phyloP scores from a whole-genome alignment of 139 green algal species.

The Picochlorum sp. region DNA sequence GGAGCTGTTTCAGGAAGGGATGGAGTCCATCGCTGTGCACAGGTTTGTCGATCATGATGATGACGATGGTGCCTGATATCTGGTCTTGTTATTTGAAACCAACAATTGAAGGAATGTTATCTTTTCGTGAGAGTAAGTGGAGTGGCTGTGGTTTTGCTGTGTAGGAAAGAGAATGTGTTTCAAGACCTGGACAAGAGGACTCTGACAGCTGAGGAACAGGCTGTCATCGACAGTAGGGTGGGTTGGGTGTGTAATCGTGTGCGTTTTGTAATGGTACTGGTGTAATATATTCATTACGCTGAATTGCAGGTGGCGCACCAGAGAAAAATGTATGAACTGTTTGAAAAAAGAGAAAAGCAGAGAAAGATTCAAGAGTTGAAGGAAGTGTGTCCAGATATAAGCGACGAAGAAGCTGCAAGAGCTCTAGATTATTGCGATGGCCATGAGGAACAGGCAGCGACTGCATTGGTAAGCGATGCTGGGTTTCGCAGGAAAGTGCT shows the following conservation, averaged over 20 bases:
- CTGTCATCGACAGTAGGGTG: constrained; percentile 68
- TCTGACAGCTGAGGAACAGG: constrained; percentile 58
- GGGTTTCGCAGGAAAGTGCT: constrained; percentile 29
- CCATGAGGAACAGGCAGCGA: constrained; percentile 56
- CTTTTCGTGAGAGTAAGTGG: neutral
- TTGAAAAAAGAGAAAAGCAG: constrained; percentile 45
- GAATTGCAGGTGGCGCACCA: no score
- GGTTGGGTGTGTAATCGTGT: neutral
- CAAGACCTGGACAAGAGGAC: constrained; percentile 58
- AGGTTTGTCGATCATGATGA: no score
- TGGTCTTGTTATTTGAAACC: neutral
- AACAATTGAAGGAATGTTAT: no score
- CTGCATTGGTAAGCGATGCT: constrained; percentile 36
- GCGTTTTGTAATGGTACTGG: neutral
- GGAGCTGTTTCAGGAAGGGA: constrained; percentile 6
- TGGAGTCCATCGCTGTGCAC: neutral
- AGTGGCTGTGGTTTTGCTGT: neutral
- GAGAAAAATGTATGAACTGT: constrained; percentile 58
- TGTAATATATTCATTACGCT: constrained; percentile 24
- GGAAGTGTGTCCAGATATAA: constrained; percentile 48
- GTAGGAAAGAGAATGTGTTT: constrained; percentile 68
- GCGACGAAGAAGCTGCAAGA: constrained; percentile 30
- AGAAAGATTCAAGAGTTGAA: constrained; percentile 59
- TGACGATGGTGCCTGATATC: neutral
- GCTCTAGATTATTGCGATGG: constrained; percentile 53